Evolutionary conservation across 2,329 filamentous ascomycete species (phyloP), one percentile per base, ranked within the genome.

Genomic region (Talaromyces atroroseus): DNA sequence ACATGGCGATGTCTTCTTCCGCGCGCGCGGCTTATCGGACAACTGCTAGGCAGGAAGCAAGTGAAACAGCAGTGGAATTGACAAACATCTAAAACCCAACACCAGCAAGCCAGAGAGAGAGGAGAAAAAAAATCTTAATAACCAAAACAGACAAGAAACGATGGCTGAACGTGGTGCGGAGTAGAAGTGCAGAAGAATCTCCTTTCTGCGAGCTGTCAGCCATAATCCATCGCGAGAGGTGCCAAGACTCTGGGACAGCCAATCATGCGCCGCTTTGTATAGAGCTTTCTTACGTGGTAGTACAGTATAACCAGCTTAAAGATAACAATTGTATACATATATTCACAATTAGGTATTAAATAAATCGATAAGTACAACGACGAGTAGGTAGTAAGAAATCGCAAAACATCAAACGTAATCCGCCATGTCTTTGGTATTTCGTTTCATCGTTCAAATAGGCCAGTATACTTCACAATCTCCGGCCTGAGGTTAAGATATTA

Each of bases 1-100:
- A 68, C 66, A 68, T 68, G 63, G 21, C 54, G 42, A 10, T 45
- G 23, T 5, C 60, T 5, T 53, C 42, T n/a, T n/a, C n/a, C n/a
- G n/a, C 51, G 29, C 58, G 57, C 50, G 63, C 65, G 14, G 12
- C 12, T 16, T 59, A 58, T 59, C 56, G 59, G 57, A 60, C 59
- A 59, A 58, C 64, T 34, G 21, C 42, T 21, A 29, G n/a, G n/a
- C 1, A 29, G n/a, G 32, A 44, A 4, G 14, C 49, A 54, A 58
- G 56, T 52, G 62, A 61, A 60, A 55, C 40, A 58, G 45, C 18
- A 44, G 47, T 60, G 44, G 14, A 62, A 59, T 11, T 54, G 60
- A 40, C 56, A 44, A 58, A 21, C 40, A 44, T 44, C 57, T 59
- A 45, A 56, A 52, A n/a, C n/a, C n/a, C 57, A 32, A 45, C 42